phyloP scores from a whole-genome alignment of 768 basidiomycete genomes.

The Lactarius psammicola region DNA sequence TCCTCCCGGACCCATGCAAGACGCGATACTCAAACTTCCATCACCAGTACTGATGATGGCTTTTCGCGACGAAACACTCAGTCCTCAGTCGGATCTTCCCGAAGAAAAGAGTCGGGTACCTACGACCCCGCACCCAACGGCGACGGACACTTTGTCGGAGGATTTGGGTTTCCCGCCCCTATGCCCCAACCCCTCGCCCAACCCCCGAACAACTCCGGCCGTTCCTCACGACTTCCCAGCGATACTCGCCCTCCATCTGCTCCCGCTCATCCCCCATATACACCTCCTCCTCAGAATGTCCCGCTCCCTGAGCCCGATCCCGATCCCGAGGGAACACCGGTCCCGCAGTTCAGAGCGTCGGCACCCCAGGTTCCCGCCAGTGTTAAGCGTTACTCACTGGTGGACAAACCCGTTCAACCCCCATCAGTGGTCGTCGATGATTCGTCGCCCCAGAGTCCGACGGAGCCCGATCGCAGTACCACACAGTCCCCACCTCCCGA shows the following conservation, averaged over 20 bases:
- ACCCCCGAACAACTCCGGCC: slow-evolving; percentile 11
- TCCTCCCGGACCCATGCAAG: slow-evolving; percentile 49
- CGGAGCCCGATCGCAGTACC: slow-evolving; percentile 28
- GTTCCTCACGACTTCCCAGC: slow-evolving; percentile 16
- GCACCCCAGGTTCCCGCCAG: slow-evolving; percentile 54
- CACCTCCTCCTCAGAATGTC: slow-evolving; percentile 22
- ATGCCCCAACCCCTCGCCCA: slow-evolving; percentile 19
- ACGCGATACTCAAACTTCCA: slow-evolving; percentile 36
- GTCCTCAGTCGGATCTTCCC: slow-evolving; percentile 11
- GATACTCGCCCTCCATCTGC: slow-evolving; percentile 12
- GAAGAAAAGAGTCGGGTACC: slow-evolving; percentile 31
- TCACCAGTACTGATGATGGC: slow-evolving; percentile 35
- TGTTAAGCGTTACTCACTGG: slow-evolving; percentile 77
- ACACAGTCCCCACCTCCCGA: slow-evolving; percentile 37
- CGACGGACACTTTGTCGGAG: slow-evolving; percentile 51
- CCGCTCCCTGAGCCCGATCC: slow-evolving; percentile 26
- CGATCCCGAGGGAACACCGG: slow-evolving; percentile 29
- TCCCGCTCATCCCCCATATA: background rate
- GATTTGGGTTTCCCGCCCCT: slow-evolving; percentile 40
- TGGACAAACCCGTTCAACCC: slow-evolving; percentile 60
- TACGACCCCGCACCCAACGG: slow-evolving; percentile 30
- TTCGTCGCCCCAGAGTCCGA: slow-evolving; percentile 35
- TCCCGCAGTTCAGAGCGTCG: slow-evolving; percentile 34
- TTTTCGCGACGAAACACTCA: slow-evolving; percentile 27
- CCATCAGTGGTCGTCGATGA: slow-evolving; percentile 56